These are phyloP conservation scores for Uncinocarpus reesii DNA, from an alignment of 2,329 filamentous ascomycete species.

Conservation along the genomic window DNA sequence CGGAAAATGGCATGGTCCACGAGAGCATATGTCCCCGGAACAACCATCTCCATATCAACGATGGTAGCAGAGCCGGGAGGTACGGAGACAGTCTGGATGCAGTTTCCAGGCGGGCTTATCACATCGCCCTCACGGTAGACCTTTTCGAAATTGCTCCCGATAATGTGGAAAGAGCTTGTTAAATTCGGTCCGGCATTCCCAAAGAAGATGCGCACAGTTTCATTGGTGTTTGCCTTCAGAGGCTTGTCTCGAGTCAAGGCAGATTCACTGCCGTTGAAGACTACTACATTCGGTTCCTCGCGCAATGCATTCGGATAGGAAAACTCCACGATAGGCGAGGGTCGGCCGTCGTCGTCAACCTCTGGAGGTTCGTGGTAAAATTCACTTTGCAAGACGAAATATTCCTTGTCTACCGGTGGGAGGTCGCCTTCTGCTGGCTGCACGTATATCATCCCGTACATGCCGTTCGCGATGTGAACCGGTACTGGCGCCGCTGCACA, in stretches of 20 bases:
- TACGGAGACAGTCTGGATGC: constrained; percentile 23
- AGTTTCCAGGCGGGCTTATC: constrained; percentile 23
- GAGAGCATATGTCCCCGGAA: constrained; percentile 28
- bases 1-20: constrained; percentile 31
- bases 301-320: constrained; percentile 28
- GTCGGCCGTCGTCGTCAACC: constrained; percentile 24
- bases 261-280: constrained; percentile 28
- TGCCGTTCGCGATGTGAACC: constrained; percentile 32
- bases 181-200: constrained; percentile 30
- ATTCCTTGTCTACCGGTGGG: constrained; percentile 27
- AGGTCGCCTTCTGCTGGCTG: constrained; percentile 26
- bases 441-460: constrained; percentile 32
- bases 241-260: constrained; percentile 26
- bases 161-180: constrained; percentile 28
- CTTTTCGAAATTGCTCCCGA: constrained; percentile 24
- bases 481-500: constrained; percentile 30
- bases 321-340: constrained; percentile 25
- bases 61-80: constrained; percentile 25
- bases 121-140: constrained; percentile 28
- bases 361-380: constrained; percentile 32
- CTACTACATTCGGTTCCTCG: constrained; percentile 26
- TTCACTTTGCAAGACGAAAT: constrained; percentile 33
- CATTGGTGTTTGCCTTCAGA: constrained; percentile 24
- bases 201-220: constrained; percentile 29
- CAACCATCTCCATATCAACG: constrained; percentile 26